phyloP scores from a whole-genome alignment of 441 rosid species.

The Pelargonium cotyledonis region DNA sequence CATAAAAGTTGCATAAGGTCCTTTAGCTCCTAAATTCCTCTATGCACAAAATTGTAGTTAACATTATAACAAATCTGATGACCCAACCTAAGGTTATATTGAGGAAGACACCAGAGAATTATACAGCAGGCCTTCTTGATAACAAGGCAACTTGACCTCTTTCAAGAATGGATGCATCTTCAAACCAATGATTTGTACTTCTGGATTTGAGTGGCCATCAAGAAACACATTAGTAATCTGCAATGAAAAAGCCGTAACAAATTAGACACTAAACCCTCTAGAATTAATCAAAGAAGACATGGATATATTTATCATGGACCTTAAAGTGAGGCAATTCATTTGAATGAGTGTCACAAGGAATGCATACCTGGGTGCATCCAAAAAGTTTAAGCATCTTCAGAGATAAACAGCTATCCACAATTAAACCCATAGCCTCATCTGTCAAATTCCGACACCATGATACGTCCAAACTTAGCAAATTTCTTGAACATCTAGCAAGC shows the following conservation, averaged over 20 bases:
- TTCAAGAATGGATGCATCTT: slow-evolving; percentile 35
- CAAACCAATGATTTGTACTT: slow-evolving; percentile 45
- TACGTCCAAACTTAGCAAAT: slow-evolving; percentile 54
- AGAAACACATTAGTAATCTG: slow-evolving; percentile 50
- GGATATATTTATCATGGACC: too few relatives aligned
- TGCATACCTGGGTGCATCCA: slow-evolving; percentile 80
- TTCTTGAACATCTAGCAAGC: slow-evolving; percentile 45
- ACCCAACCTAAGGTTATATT: not conserved
- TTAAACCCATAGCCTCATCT: slow-evolving; percentile 60
- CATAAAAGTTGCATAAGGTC: too few relatives aligned
- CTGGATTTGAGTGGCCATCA: slow-evolving; percentile 48
- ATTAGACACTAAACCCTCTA: not conserved
- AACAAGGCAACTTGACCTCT: slow-evolving; percentile 15
- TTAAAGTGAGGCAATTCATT: not conserved
- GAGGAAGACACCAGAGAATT: slow-evolving; percentile 14
- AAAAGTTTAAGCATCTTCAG: slow-evolving; percentile 64
- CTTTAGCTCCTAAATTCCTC: too few relatives aligned
- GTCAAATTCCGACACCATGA: slow-evolving; percentile 78
- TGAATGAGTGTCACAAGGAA: not conserved
- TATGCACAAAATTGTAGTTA: too few relatives aligned
- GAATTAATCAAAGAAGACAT: not conserved
- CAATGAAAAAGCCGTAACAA: slow-evolving; percentile 6
- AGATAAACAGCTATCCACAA: slow-evolving; percentile 73
- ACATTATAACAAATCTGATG: too few relatives aligned
- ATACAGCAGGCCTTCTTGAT: slow-evolving; percentile 18